phyloP scores from a whole-genome alignment of 352 stramenopile species.

The Globisporangium takayamanum region DNA sequence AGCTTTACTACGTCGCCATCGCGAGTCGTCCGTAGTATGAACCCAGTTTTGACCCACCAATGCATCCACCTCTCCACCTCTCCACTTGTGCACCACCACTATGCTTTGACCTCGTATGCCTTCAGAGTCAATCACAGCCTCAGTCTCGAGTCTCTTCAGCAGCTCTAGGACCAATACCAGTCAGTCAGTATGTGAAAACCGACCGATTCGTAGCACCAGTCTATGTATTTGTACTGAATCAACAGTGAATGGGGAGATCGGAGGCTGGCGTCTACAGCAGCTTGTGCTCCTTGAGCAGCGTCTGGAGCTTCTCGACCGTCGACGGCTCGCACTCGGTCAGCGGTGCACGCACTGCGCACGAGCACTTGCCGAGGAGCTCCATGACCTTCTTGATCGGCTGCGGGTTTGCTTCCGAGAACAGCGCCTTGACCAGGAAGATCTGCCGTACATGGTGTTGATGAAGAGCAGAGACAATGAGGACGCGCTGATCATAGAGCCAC shows the following conservation, averaged over 20 bases:
- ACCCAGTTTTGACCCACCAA: slow-evolving; percentile 11
- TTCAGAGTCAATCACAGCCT: too few species aligned
- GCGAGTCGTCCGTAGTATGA: background rate
- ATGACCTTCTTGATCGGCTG: slow-evolving; percentile 90
- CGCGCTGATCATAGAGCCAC: background rate
- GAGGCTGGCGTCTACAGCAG: slow-evolving; percentile 38
- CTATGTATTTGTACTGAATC: background rate
- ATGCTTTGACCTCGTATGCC: too few species aligned
- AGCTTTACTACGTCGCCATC: too few species aligned
- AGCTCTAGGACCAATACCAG: too few species aligned
- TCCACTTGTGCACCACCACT: too few species aligned
- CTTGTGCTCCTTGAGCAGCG: slow-evolving; percentile 67
- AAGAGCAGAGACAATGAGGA: background rate
- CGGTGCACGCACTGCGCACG: slow-evolving; percentile 60
- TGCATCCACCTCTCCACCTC: too few species aligned
- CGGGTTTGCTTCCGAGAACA: slow-evolving; percentile 90
- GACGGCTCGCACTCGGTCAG: slow-evolving; percentile 66
- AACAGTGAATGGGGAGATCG: background rate
- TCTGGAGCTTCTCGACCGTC: slow-evolving; percentile 55
- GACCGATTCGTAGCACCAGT: slow-evolving; percentile 5
- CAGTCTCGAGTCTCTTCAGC: too few species aligned
- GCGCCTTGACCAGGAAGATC: slow-evolving; percentile 88
- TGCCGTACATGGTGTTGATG: slow-evolving; percentile 8
- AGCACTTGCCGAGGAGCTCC: slow-evolving; percentile 84
- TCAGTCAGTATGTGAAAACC: too few species aligned